Evolutionary conservation across 139 green algal species (phyloP).

Genomic region (Coelastrella sp.): DNA sequence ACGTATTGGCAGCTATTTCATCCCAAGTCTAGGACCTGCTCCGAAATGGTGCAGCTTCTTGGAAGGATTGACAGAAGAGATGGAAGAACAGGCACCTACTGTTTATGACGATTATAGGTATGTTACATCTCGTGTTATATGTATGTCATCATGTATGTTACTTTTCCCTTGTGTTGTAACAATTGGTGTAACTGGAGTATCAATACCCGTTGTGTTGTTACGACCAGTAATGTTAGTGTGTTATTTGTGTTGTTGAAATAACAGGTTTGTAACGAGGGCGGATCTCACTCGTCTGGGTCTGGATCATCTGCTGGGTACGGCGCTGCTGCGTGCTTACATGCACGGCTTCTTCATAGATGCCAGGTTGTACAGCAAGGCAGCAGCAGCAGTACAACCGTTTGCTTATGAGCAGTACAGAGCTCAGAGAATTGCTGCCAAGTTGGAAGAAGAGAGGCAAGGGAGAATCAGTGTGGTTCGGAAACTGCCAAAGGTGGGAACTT

Average conservation of each 20-base stretch:
- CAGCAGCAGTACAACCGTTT: conserved; percentile 81
- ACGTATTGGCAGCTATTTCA: conserved; percentile 82
- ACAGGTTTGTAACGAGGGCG: conserved; percentile 87
- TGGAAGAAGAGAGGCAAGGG: conserved; percentile 88
- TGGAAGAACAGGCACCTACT: conserved; percentile 88
- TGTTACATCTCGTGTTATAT: too few relatives aligned
- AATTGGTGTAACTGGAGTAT: too few relatives aligned
- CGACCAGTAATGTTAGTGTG: not conserved
- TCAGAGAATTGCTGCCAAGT: conserved; percentile 84
- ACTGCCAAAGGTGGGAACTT: conserved; percentile 80
- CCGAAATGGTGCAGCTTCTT: conserved; percentile 96
- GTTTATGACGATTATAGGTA: conserved; percentile 98
- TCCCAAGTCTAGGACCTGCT: conserved; percentile 92
- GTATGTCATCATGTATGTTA: too few relatives aligned
- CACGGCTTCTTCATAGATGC: conserved; percentile 99
- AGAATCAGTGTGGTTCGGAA: conserved; percentile 87
- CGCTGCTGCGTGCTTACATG: conserved; percentile 97
- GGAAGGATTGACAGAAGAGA: conserved; percentile 96
- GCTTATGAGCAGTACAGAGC: conserved; percentile 91
- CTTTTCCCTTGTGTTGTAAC: too few relatives aligned
- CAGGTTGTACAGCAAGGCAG: conserved; percentile 88
- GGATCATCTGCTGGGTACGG: conserved; percentile 91
- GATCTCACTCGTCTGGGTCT: conserved; percentile 89
- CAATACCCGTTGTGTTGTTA: too few relatives aligned
- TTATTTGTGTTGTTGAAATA: not conserved